Conservation (phyloP, 2,329 filamentous ascomycete species). For the Aspergillus sp. region DNA sequence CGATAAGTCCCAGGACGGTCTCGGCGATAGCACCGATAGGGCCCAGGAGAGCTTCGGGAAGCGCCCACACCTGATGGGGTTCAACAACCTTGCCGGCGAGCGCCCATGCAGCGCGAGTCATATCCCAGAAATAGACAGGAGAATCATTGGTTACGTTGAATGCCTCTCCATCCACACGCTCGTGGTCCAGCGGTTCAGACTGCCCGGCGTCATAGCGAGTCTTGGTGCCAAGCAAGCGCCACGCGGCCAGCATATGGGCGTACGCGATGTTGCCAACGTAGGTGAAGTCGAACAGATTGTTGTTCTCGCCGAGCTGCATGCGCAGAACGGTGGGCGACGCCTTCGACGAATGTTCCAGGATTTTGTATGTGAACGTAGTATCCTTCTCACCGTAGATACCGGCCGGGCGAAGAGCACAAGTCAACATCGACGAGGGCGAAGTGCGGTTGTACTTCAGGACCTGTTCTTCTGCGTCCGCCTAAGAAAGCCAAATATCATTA, state of each 20-base stretch:
- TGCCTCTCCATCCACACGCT: conserved; percentile 77
- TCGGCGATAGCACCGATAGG: conserved; percentile 44
- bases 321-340: conserved; percentile 60
- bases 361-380: conserved; percentile 68
- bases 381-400: conserved; percentile 93
- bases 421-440: conserved; percentile 62
- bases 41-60: conserved; percentile 41
- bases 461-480: conserved; percentile 77
- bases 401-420: conserved; percentile 78
- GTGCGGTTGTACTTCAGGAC: conserved; percentile 73
- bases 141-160: conserved; percentile 90
- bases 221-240: conserved; percentile 65
- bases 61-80: conserved; percentile 40
- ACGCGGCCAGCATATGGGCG: conserved; percentile 78
- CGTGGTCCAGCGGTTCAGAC: conserved; percentile 66
- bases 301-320: conserved; percentile 76
- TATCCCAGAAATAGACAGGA: conserved; percentile 90
- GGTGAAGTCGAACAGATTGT: conserved; percentile 70
- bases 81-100: conserved; percentile 46
- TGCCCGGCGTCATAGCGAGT: conserved; percentile 42
- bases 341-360: conserved; percentile 69
- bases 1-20: conserved; percentile 42
- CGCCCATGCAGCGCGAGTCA: conserved; percentile 75
- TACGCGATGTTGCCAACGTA: conserved; percentile 70
- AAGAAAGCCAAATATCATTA: conserved; percentile 19